Evolutionary conservation across 768 basidiomycete genomes (phyloP).

Genomic region (Coprinellus micaceus): DNA sequence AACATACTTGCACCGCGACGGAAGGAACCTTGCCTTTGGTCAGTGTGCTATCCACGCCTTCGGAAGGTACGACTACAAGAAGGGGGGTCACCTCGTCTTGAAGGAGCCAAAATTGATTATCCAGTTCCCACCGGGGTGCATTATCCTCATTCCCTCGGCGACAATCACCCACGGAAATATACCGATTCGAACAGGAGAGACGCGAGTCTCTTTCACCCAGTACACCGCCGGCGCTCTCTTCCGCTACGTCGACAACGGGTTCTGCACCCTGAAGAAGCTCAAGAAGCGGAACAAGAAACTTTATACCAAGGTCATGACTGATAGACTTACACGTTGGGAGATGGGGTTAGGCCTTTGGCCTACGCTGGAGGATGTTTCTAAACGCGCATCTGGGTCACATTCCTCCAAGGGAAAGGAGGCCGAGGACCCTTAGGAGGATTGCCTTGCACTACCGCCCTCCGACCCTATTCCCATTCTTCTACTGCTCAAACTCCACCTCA

Average conservation of each 20-base stretch:
- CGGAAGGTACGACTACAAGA: conserved; percentile 18
- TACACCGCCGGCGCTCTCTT: conserved; percentile 25
- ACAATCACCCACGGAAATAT: conserved; percentile 23
- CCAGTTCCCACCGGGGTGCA: conserved; percentile 10
- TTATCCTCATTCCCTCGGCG: conserved; percentile 29
- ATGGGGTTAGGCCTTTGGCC: too few species aligned
- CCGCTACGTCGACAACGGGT: conserved; percentile 4
- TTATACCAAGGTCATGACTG: too few species aligned
- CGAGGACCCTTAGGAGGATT: too few species aligned
- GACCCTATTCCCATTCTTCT: too few species aligned
- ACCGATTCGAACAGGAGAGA: conserved; percentile 14
- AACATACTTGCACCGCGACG: conserved; percentile 22
- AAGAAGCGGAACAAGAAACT: too few species aligned
- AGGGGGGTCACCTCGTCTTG: conserved; percentile 20
- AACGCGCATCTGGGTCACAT: too few species aligned
- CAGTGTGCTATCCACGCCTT: conserved; percentile 23
- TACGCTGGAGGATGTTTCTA: too few species aligned
- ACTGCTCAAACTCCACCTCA: too few species aligned
- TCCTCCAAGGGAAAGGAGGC: too few species aligned
- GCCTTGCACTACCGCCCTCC: too few species aligned
- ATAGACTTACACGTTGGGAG: too few species aligned
- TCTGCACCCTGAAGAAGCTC: too few species aligned
- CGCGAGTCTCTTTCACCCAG: conserved; percentile 21
- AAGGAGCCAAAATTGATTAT: conserved; percentile 18
- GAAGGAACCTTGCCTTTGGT: conserved; percentile 26